Conservation (phyloP, 495 filamentous ascomycete genomes). For the Viridothelium virens region DNA sequence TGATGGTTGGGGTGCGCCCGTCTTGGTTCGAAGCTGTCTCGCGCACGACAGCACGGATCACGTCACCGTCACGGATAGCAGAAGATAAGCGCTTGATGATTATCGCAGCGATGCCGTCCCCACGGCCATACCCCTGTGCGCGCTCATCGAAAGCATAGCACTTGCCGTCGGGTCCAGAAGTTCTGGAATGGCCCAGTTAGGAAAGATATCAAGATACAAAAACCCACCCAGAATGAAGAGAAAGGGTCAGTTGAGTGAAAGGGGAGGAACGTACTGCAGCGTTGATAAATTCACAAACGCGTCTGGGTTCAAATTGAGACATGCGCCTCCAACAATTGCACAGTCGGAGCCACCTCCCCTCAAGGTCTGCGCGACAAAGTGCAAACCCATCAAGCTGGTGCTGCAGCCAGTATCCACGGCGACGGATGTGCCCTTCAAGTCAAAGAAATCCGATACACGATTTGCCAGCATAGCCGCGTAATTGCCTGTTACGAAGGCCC, state of each 20-base stretch:
- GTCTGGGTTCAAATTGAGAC: neutral
- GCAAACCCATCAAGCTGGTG: constrained; percentile 17
- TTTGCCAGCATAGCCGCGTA: constrained; percentile 41
- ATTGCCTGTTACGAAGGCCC: constrained; percentile 8
- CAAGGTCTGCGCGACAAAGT: constrained; percentile 5
- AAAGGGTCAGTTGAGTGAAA: no score
- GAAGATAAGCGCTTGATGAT: constrained; percentile 35
- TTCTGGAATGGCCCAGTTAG: neutral
- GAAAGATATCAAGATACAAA: constrained; percentile 5
- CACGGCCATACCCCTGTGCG: constrained; percentile 36
- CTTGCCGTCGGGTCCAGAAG: constrained; percentile 3
- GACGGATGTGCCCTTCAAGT: constrained; percentile 43
- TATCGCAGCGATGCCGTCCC: constrained; percentile 33
- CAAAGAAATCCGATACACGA: constrained; percentile 44
- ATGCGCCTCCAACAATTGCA: neutral
- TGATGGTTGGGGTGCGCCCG: constrained; percentile 13
- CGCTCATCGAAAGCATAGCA: constrained; percentile 11
- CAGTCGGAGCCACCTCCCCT: neutral
- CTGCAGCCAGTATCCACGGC: constrained; percentile 50
- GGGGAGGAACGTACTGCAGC: no score
- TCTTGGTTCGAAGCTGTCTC: constrained; percentile 15
- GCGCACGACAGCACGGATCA: constrained; percentile 30
- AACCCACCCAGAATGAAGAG: no score
- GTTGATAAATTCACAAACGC: no score
- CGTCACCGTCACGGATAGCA: constrained; percentile 36